Conservation (phyloP, 1,284 basidiomycete genomes). For the Marasmius oreades region DNA sequence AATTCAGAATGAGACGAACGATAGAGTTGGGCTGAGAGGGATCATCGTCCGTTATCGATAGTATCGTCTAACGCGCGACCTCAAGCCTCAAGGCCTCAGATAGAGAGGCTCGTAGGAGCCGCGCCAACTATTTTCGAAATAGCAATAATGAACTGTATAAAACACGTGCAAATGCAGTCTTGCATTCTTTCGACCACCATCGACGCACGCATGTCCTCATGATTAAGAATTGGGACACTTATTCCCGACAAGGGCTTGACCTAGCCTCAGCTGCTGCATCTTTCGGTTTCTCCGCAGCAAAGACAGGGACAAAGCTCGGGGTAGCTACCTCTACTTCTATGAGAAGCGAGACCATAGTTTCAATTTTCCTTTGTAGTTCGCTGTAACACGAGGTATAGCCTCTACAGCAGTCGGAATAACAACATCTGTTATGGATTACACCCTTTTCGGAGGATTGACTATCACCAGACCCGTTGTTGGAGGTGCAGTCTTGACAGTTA, state of each 20-base stretch:
- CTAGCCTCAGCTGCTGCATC: slow-evolving; percentile 58
- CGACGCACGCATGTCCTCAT: slow-evolving; percentile 18
- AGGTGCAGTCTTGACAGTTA: slow-evolving; percentile 54
- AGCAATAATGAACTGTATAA: no score
- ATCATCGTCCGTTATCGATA: no score
- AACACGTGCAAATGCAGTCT: no score
- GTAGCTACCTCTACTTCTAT: no score
- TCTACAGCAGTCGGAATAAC: slow-evolving; percentile 54
- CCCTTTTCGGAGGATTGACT: slow-evolving; percentile 56
- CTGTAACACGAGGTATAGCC: slow-evolving; percentile 59
- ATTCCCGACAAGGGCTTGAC: slow-evolving; percentile 58
- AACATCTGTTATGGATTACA: slow-evolving; percentile 56
- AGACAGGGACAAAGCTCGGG: slow-evolving; percentile 61
- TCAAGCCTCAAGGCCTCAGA: no score
- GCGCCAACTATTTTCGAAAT: no score
- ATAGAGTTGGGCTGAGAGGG: no score
- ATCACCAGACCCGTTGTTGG: slow-evolving; percentile 55
- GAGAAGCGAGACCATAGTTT: no score
- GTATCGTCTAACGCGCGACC: no score
- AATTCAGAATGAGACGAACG: no score
- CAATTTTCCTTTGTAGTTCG: slow-evolving; percentile 44
- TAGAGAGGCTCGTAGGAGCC: no score
- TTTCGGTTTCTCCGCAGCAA: slow-evolving; percentile 64
- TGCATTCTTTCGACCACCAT: neutral
- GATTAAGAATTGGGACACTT: slow-evolving; percentile 54